phyloP scores from a whole-genome alignment of 345 rosid species.

The Bruguiera sexangula region DNA sequence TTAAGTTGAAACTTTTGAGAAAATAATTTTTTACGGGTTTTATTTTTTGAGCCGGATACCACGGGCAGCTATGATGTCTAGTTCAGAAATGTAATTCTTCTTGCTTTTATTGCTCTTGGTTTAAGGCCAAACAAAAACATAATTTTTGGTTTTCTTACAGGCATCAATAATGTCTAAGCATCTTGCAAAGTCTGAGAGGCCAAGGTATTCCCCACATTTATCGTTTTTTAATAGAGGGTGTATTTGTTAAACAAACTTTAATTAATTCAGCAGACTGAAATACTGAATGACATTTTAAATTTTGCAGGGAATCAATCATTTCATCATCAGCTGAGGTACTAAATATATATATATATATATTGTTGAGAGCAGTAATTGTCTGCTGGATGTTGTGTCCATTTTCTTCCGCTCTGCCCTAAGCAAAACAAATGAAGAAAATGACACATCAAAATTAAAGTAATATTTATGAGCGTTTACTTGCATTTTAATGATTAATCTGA shows the following conservation, averaged over 20 bases:
- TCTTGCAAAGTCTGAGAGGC: constrained; percentile 74
- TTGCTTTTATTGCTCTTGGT: too few relatives aligned
- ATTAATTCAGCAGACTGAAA: constrained; percentile 9
- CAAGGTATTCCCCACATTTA: constrained; percentile 44
- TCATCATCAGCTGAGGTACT: constrained; percentile 62
- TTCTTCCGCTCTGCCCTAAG: not conserved
- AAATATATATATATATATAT: not conserved
- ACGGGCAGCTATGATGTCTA: too few relatives aligned
- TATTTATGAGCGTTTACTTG: too few relatives aligned
- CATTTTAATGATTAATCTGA: too few relatives aligned
- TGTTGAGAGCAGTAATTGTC: not conserved
- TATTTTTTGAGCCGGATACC: too few relatives aligned
- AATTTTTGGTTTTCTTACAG: constrained; percentile 40
- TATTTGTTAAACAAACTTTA: not conserved
- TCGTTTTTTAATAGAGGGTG: constrained; percentile 1
- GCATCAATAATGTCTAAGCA: constrained; percentile 90
- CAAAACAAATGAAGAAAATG: too few relatives aligned
- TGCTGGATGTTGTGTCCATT: not conserved
- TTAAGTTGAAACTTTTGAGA: too few relatives aligned
- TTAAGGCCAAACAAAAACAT: too few relatives aligned
- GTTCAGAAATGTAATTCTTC: too few relatives aligned
- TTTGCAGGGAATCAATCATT: constrained; percentile 59
- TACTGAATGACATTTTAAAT: constrained; percentile 17
- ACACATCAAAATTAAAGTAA: too few relatives aligned
- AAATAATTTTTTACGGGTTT: too few relatives aligned